A percentile compares a stretch with the other conserved stretches of the same genome.
Conservation (phyloP, 768 basidiomycete genomes). For the Tricholoma sp. region DNA sequence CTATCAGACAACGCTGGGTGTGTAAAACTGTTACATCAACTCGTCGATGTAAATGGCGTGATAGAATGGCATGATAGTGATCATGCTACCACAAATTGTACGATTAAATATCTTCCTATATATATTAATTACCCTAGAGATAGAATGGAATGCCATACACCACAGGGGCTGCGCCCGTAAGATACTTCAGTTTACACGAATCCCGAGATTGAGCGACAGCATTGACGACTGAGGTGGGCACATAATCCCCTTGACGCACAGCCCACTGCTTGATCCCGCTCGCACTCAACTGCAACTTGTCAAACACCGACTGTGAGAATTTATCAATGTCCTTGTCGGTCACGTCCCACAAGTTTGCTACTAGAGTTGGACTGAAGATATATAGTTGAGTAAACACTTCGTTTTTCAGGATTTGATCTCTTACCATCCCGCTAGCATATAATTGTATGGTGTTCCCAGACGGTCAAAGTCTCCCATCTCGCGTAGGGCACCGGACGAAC, state of each 20-base stretch:
- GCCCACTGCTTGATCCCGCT: constrained; percentile 22
- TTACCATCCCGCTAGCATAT: constrained; percentile 97
- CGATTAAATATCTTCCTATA: no score
- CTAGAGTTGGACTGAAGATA: constrained; percentile 69
- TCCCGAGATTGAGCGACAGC: constrained; percentile 81
- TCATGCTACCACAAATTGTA: no score
- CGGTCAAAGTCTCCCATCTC: constrained; percentile 96
- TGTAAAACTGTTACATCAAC: no score
- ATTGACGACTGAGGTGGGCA: constrained; percentile 48
- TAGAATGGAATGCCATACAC: constrained; percentile 96
- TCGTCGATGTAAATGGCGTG: no score
- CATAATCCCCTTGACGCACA: constrained; percentile 4
- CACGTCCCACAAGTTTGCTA: constrained; percentile 98
- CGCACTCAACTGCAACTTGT: constrained; percentile 51
- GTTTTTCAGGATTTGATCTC: constrained; percentile 22
- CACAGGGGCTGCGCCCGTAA: constrained; percentile 93
- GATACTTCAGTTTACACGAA: constrained; percentile 82
- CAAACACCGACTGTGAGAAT: constrained; percentile 80
- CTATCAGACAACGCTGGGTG: no score
- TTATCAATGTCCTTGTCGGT: constrained; percentile 97
- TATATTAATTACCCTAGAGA: constrained; percentile 38
- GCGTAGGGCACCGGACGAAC: constrained; percentile 84
- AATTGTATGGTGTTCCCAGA: constrained; percentile 87
- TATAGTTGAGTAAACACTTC: not conserved
- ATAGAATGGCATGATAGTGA: no score